Evolutionary conservation across 257 asterid species (phyloP), one percentile per base, ranked within the genome.

Genomic region (Anisodus acutangulus): DNA sequence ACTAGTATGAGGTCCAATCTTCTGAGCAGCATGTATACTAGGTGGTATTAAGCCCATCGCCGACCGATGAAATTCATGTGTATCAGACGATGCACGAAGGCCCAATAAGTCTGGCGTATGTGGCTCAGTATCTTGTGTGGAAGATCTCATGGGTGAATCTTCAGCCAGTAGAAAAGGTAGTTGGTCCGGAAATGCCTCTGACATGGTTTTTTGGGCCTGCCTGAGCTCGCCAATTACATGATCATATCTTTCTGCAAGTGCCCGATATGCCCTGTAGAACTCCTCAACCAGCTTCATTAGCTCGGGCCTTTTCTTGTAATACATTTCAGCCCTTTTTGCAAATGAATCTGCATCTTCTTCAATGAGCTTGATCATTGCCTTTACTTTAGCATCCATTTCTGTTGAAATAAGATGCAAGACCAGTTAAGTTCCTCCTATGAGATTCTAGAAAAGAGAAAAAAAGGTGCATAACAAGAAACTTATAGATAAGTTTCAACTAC

Each of bases 161-260:
- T 93, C 98, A 2, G 31, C 66, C 66, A 90, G 87, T 37, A 89
- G 90, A 62, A 89, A 90, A 31, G 97, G 97, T 35, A 91, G 86
- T 87, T 97, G 94, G 79, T 97, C 93, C 16, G 99, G 98, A 84
- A 97, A 93, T 8, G 94, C 98, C 83, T 91, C 91, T 9, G 97
- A 93, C 86, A 97, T 89, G 41, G 98, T 91, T 83, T 88, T 86
- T 64, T 95, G 99, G 83, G 97, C 98, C 59, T 93, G 97, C 74
- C 97, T 94, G 79, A 97, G 97, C 86, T 95, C 98, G 12, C 98
- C 98, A 3, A 97, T 91, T 78, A 97, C 94, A 78, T 81, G 84
- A 35, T 81, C 84, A n/a, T 66, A 70, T n/a, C 78, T 66, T 82
- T 82, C 79, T 6, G 66, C 84, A 16, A 82, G 58, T 0, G 78